Evolutionary conservation across 306 rosid species (phyloP).

Genomic region (Castanea mollissima): DNA sequence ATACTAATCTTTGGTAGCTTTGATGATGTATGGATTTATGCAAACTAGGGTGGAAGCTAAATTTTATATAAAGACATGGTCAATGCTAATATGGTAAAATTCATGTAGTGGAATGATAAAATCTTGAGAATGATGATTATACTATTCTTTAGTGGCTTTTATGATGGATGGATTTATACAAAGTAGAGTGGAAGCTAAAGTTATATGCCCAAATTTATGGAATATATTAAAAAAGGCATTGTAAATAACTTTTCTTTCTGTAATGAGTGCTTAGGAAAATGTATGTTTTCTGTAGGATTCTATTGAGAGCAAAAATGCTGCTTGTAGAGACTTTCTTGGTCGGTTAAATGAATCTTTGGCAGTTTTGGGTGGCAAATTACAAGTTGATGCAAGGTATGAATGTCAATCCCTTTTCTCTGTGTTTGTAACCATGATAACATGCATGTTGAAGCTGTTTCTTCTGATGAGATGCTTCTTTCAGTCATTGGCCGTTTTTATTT

Average conservation of each 20-base stretch:
- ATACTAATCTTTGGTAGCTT: not conserved
- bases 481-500: not conserved
- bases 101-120: conserved; percentile 8
- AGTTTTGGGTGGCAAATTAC: conserved; percentile 77
- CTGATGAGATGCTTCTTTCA: not conserved
- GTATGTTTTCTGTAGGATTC: conserved; percentile 61
- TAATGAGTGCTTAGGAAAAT: conserved; percentile 9
- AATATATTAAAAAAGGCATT: not conserved
- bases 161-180: conserved; percentile 4
- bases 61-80: no score
- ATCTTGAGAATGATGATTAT: conserved; percentile 12
- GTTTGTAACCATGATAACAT: not conserved
- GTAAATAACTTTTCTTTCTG: not conserved
- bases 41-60: conserved; percentile 15
- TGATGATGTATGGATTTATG: conserved; percentile 11
- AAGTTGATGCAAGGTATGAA: conserved; percentile 75
- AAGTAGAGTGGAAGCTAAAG: conserved; percentile 14
- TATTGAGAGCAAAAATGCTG: conserved; percentile 68
- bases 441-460: not conserved
- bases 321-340: conserved; percentile 59
- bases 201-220: conserved; percentile 6
- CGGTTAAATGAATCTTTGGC: conserved; percentile 76
- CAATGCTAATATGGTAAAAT: not conserved
- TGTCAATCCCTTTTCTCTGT: conserved; percentile 4
- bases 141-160: conserved; percentile 7